A percentile compares a stretch with the other conserved stretches of the same genome.
Conservation (phyloP, 768 basidiomycete species). For the Mycena leptocephala region DNA sequence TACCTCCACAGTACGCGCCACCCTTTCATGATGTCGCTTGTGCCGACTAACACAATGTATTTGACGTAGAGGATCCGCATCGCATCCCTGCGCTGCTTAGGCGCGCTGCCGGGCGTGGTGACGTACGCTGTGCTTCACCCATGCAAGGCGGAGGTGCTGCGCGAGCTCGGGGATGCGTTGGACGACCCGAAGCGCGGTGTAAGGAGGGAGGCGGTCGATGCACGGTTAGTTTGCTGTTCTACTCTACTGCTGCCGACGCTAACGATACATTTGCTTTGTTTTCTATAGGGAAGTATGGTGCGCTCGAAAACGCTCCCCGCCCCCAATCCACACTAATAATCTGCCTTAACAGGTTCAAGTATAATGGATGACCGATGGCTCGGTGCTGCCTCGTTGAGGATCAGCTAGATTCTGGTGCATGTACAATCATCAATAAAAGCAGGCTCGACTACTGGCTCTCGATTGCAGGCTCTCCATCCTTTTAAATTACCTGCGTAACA, state of each 20-base stretch:
- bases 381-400: too few relatives aligned
- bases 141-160: conserved; percentile 80
- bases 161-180: conserved; percentile 80
- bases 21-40: not conserved
- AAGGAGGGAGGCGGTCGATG: conserved; percentile 91
- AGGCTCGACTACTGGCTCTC: too few relatives aligned
- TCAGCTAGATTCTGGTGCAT: too few relatives aligned
- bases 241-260: not conserved
- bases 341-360: too few relatives aligned
- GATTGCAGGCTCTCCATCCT: too few relatives aligned
- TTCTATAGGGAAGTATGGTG: conserved; percentile 17
- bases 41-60: not conserved
- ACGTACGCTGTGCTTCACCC: conserved; percentile 90
- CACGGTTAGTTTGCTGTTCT: conserved; percentile 57
- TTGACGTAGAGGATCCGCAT: conserved; percentile 86
- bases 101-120: conserved; percentile 80
- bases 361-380: too few relatives aligned
- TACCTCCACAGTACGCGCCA: conserved; percentile 56
- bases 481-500: too few relatives aligned
- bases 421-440: too few relatives aligned
- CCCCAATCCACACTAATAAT: too few relatives aligned
- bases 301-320: too few relatives aligned
- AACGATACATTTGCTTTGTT: too few relatives aligned
- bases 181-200: conserved; percentile 94
- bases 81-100: conserved; percentile 83